These are phyloP conservation scores for Alternaria ethzedia DNA, from an alignment of 2,329 filamentous ascomycete genomes.

Conservation along the genomic window DNA sequence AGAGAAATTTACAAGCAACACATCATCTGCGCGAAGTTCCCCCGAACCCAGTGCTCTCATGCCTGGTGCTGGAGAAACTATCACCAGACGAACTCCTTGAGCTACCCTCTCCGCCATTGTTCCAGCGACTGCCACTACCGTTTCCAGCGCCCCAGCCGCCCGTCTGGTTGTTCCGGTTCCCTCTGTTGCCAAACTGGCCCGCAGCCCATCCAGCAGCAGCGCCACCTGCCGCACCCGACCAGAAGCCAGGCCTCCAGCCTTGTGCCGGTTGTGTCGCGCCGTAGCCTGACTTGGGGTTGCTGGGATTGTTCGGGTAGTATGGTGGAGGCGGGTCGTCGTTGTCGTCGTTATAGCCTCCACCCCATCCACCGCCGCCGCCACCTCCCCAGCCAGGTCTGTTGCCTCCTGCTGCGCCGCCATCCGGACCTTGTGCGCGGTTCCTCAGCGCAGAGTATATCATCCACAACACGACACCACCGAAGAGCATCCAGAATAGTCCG, in stretches of 20 bases:
- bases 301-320: conserved; percentile 46
- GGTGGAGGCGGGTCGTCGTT: conserved; percentile 59
- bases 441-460: conserved; percentile 66
- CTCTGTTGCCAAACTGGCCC: conserved; percentile 48
- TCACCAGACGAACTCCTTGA: conserved; percentile 43
- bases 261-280: conserved; percentile 47
- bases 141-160: conserved; percentile 41
- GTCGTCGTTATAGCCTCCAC: conserved; percentile 38
- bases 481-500: conserved; percentile 66
- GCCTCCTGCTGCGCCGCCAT: conserved; percentile 28
- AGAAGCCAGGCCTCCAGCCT: conserved; percentile 76
- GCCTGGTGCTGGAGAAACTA: conserved; percentile 57
- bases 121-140: conserved; percentile 40
- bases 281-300: conserved; percentile 27
- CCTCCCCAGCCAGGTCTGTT: conserved; percentile 46
- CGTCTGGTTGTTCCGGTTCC: conserved; percentile 50
- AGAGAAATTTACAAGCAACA: background rate
- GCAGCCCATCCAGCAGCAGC: conserved; percentile 73
- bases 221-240: conserved; percentile 71
- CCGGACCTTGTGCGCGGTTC: conserved; percentile 34
- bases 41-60: conserved; percentile 76
- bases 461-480: conserved; percentile 65
- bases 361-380: conserved; percentile 52
- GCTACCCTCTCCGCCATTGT: conserved; percentile 48
- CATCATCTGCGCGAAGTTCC: conserved; percentile 61